Conservation (phyloP, 73 alveolate genomes). For the Paramecium tetraurelia region DNA sequence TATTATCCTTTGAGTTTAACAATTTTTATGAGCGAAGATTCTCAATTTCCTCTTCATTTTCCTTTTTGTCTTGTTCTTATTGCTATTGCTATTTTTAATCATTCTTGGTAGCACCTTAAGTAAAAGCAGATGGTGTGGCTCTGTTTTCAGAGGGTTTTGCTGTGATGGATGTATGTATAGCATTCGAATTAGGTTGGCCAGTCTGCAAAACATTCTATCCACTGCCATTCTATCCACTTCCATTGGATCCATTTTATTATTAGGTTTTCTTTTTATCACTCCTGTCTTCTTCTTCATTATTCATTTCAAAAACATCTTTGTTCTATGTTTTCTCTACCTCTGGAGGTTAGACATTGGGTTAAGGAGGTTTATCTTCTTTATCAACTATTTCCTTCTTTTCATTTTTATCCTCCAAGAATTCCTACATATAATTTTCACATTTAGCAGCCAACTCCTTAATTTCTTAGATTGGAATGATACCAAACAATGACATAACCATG, state of each 20-base stretch:
- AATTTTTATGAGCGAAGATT: conserved; percentile 36
- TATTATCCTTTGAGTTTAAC: conserved; percentile 55
- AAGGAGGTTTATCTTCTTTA: background rate
- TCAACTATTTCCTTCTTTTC: conserved; percentile 32
- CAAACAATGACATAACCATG: conserved; percentile 60
- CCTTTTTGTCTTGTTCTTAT: conserved; percentile 46
- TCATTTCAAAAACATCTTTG: conserved; percentile 15
- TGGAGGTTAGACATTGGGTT: background rate
- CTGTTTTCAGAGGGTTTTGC: background rate
- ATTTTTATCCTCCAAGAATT: conserved; percentile 50
- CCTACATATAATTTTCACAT: conserved; percentile 56
- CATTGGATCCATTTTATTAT: background rate
- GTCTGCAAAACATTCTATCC: background rate
- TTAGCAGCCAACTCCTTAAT: conserved; percentile 55
- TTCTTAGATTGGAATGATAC: conserved; percentile 51
- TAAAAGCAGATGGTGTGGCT: conserved; percentile 2
- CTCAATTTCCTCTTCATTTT: conserved; percentile 56
- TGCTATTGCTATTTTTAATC: background rate
- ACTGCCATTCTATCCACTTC: conserved; percentile 28
- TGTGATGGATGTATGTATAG: conserved; percentile 34
- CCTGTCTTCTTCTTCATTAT: conserved; percentile 32
- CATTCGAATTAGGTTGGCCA: conserved; percentile 20
- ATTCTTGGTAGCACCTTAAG: conserved; percentile 44
- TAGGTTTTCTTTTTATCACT: background rate
- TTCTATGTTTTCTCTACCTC: background rate